Conservation (phyloP, 2,329 filamentous ascomycete genomes). For the Ampelomyces quisqualis region DNA sequence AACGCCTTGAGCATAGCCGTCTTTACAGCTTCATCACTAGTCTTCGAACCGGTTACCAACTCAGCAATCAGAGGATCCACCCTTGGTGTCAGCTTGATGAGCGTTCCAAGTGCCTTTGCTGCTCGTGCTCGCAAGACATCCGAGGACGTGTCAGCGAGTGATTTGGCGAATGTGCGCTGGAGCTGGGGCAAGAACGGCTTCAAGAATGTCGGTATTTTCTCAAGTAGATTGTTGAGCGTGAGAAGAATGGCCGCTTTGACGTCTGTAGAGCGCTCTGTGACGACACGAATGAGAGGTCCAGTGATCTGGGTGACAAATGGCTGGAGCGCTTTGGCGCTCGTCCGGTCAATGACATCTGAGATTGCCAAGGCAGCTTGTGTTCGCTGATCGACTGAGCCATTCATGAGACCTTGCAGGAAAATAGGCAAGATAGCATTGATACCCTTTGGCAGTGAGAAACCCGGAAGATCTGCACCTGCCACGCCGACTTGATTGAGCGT, state of each 20-base stretch:
- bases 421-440: conserved; percentile 96
- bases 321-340: conserved; percentile 81
- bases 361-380: conserved; percentile 90
- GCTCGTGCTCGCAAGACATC: conserved; percentile 84
- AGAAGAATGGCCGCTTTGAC: conserved; percentile 93
- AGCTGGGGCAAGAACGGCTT: conserved; percentile 97
- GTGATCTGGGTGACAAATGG: conserved; percentile 98
- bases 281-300: conserved; percentile 93
- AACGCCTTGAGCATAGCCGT: conserved; percentile 96
- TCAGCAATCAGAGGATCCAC: conserved; percentile 93
- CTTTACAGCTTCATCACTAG: conserved; percentile 79
- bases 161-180: conserved; percentile 95
- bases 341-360: conserved; percentile 92
- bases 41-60: conserved; percentile 93
- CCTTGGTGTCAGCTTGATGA: conserved; percentile 93
- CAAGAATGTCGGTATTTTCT: conserved; percentile 93
- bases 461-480: conserved; percentile 77
- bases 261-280: conserved; percentile 92
- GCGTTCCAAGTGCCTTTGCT: conserved; percentile 87
- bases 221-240: conserved; percentile 89
- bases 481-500: conserved; percentile 87
- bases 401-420: conserved; percentile 97
- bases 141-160: conserved; percentile 87
- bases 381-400: conserved; percentile 87
- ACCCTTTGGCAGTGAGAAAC: conserved; percentile 89